Conservation (phyloP, 768 basidiomycete genomes). For the Auricularia heimuer region DNA sequence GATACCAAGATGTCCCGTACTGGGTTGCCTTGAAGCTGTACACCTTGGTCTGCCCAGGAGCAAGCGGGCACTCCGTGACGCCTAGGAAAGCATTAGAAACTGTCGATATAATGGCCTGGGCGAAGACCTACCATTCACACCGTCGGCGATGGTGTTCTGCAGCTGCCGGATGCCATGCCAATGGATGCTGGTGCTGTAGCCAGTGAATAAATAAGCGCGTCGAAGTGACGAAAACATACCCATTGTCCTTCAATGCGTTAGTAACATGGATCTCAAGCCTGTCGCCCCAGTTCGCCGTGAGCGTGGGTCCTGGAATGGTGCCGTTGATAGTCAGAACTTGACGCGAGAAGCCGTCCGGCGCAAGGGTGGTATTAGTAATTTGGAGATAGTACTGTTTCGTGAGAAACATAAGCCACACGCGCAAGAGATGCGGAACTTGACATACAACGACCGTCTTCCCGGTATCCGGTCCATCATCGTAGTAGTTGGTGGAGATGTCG, state of each 20-base stretch:
- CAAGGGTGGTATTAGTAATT: neutral
- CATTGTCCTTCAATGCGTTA: neutral
- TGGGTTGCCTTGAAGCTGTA: neutral
- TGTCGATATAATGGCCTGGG: no score
- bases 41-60: neutral
- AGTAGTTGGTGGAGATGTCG: neutral
- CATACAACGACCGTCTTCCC: neutral
- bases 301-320: neutral
- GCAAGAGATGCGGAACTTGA: neutral
- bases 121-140: neutral
- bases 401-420: neutral
- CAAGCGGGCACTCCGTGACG: neutral
- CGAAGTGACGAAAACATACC: neutral
- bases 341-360: neutral
- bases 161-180: constrained; percentile 1
- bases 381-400: neutral
- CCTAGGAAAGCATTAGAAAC: neutral
- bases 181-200: neutral
- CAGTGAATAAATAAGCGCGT: neutral
- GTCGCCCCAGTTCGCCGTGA: neutral
- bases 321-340: neutral
- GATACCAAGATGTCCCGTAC: neutral
- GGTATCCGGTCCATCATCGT: neutral
- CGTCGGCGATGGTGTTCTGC: neutral
- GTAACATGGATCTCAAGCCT: neutral